Percentiles rank a stretch among this genome's conserved stretches.
Evolutionary conservation across 2,329 filamentous ascomycete genomes (phyloP).

Genomic region (Helminthosporium solani): DNA sequence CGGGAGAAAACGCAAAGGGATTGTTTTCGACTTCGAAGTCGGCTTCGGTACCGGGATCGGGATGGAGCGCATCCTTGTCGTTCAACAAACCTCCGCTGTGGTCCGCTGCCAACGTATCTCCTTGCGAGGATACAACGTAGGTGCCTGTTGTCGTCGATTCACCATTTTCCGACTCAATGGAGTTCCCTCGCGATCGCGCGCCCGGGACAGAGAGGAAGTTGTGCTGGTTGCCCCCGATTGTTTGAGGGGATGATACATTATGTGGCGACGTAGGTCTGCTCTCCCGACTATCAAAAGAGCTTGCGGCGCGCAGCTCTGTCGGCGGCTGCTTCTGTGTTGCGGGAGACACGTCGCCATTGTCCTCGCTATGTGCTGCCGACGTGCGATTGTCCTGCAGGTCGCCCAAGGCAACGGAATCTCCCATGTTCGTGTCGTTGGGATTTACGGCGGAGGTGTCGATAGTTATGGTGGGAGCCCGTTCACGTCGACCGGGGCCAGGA

Average conservation of each 20-base stretch:
- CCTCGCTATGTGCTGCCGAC: conserved; percentile 18
- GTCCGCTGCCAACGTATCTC: conserved; percentile 45
- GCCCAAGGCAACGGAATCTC: conserved; percentile 37
- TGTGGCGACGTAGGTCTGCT: conserved; percentile 67
- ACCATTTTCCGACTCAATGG: conserved; percentile 63
- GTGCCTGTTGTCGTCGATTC: conserved; percentile 60
- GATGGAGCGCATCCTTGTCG: conserved; percentile 68
- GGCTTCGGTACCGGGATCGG: conserved; percentile 72
- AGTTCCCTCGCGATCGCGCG: conserved; percentile 63
- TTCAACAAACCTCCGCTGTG: conserved; percentile 56
- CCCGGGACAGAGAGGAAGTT: conserved; percentile 65
- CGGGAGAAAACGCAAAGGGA: conserved; percentile 79
- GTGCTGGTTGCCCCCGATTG: conserved; percentile 55
- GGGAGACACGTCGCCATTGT: conserved; percentile 25
- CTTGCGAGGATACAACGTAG: conserved; percentile 52
- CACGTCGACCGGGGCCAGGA: conserved; percentile 34
- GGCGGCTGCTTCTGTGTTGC: conserved; percentile 26
- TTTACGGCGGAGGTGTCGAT: conserved; percentile 54
- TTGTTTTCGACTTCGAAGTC: conserved; percentile 74
- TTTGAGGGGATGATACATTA: conserved; percentile 64
- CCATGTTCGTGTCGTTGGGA: conserved; percentile 36
- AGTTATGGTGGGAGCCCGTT: conserved; percentile 53
- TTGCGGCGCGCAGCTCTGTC: conserved; percentile 55
- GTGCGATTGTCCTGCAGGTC: conserved; percentile 32
- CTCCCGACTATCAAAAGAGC: conserved; percentile 65